Percentiles rank a stretch among this genome's conserved stretches.
Conservation (phyloP, 2,329 filamentous ascomycete genomes). For the Botrytis paeoniae region DNA sequence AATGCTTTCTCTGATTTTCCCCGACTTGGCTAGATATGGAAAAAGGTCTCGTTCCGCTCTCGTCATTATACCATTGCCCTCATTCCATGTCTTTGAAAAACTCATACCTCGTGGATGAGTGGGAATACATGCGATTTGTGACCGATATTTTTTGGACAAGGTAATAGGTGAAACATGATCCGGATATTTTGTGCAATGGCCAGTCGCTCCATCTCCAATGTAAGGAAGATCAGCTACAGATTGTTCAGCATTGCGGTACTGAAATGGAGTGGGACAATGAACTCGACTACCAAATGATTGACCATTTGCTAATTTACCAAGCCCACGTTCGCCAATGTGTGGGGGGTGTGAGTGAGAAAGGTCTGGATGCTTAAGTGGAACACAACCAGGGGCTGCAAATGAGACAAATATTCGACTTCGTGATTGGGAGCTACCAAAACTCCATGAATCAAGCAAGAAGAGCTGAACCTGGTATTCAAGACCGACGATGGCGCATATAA, state of each 20-base stretch:
- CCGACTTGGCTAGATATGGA: slow-evolving; percentile 33
- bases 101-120: slow-evolving; percentile 53
- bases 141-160: slow-evolving; percentile 34
- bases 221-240: slow-evolving; percentile 58
- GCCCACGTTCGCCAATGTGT: slow-evolving; percentile 34
- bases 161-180: slow-evolving; percentile 57
- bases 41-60: slow-evolving; percentile 43
- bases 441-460: slow-evolving; percentile 66
- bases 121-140: slow-evolving; percentile 57
- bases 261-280: slow-evolving; percentile 56
- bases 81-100: slow-evolving; percentile 47
- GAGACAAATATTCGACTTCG: slow-evolving; percentile 68
- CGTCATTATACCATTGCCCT: slow-evolving; percentile 41
- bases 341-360: slow-evolving; percentile 62
- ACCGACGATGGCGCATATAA: slow-evolving; percentile 69
- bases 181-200: slow-evolving; percentile 61
- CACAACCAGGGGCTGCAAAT: slow-evolving; percentile 65
- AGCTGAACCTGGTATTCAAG: slow-evolving; percentile 74
- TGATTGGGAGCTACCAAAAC: slow-evolving; percentile 62
- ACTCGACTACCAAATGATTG: slow-evolving; percentile 55
- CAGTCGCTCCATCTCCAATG: slow-evolving; percentile 59
- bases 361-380: slow-evolving; percentile 53
- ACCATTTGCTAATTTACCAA: slow-evolving; percentile 61
- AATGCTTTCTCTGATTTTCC: slow-evolving; percentile 24
- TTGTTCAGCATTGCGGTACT: slow-evolving; percentile 51